Base-by-base conservation (phyloP, 2,329 filamentous ascomycete species). In the Chaetoscypha palmicola region DNA sequence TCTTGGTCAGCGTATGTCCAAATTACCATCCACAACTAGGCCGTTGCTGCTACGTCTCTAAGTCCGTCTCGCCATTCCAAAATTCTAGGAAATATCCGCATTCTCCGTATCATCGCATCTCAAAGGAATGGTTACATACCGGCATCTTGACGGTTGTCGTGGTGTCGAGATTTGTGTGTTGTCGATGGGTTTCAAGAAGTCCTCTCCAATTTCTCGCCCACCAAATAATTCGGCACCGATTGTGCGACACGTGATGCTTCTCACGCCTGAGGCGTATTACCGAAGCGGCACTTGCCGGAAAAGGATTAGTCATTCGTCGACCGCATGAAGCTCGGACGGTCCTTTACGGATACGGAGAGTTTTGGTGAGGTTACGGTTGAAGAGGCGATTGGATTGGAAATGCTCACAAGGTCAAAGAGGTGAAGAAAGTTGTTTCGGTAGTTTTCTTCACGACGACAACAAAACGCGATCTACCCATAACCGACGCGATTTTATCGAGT, bases 101-200 rank as follows among this genome's bases (percentile, higher is more conserved):
- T n/a, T n/a, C n/a, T n/a, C n/a, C n/a, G n/a, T n/a, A n/a, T n/a
- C n/a, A n/a, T n/a, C n/a, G n/a, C n/a, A n/a, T n/a, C n/a, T 34
- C 34, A 24, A 16, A 20, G 38, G 10, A 21, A 46, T 24, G 14
- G 61, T 64, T 60, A 61, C 58, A 36, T 67, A 76, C 72, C 70
- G 72, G 72, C 72, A 75, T 76, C 66, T 70, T 75, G 71, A 71
- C 64, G 58, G 59, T 66, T 49, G 56, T 61, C 55, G 57, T 55
- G 45, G 43, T 55, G 58, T 61, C 57, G 57, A 60, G 53, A 28
- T 52, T 51, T 42, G 10, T 47, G 33, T 30, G 42, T 43, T 36
- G 35, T 40, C 44, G 28, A 36, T 21, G 28, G 23, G 17, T 20
- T 11, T 11, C 19, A 23, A 37, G 4, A 23, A 37, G 4, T 10